A percentile compares a stretch with the other conserved stretches of the same genome.
These are phyloP conservation scores for Plasmodium berghei DNA, from an alignment of 169 alveolate species.

Conservation along the genomic window DNA sequence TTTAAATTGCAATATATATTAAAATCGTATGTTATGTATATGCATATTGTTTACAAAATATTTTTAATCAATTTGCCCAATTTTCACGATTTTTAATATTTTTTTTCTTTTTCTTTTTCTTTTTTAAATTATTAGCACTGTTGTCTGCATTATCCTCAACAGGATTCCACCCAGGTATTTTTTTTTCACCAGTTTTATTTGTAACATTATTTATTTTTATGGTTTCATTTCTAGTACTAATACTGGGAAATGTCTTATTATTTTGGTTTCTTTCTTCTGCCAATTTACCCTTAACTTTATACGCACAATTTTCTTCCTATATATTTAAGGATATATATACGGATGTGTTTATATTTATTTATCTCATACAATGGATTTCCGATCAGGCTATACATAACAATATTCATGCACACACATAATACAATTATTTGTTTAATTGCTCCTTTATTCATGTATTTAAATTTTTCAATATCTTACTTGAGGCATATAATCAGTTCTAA, in stretches of 20 bases:
- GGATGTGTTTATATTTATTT: neutral
- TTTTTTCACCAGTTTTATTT: slow-evolving; percentile 28
- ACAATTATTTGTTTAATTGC: neutral
- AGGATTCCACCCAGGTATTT: slow-evolving; percentile 75
- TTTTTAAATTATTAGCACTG: neutral
- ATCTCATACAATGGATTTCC: neutral
- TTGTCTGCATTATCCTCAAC: slow-evolving; percentile 29
- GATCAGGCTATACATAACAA: neutral
- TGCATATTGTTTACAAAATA: neutral
- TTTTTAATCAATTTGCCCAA: neutral
- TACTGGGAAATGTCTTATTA: slow-evolving; percentile 6
- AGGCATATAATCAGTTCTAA: slow-evolving; percentile 84
- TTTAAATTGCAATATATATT: neutral
- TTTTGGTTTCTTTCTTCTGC: slow-evolving; percentile 38
- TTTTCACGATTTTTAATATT: slow-evolving; percentile 37
- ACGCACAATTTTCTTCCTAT: slow-evolving; percentile 69
- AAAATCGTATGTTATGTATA: neutral
- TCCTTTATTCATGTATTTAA: neutral
- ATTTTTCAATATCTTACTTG: slow-evolving; percentile 68
- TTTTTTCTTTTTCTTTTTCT: slow-evolving; percentile 47
- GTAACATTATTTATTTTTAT: neutral
- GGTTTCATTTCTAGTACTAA: neutral
- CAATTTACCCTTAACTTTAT: slow-evolving; percentile 61
- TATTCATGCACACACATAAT: neutral
- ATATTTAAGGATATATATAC: slow-evolving; percentile 3